Conservation (phyloP, 805 yeast genomes). For the Myxozyma neglecta region DNA sequence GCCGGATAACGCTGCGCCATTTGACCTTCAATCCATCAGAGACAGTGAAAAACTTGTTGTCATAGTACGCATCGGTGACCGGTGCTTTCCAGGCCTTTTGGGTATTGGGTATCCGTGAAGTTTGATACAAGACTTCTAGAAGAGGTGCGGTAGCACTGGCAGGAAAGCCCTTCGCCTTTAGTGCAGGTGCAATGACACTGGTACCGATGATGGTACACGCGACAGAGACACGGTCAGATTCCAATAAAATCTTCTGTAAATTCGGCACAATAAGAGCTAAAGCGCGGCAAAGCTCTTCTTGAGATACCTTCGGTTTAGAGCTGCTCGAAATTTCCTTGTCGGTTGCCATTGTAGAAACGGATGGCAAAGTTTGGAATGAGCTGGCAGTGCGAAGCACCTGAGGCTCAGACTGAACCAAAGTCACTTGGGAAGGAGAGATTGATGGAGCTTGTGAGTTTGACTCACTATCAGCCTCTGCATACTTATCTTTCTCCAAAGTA, state of each 20-base stretch:
- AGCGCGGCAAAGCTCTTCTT: conserved; percentile 50
- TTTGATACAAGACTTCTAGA: conserved; percentile 47
- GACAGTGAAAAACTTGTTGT: conserved; percentile 54
- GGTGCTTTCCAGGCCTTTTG: conserved; percentile 62
- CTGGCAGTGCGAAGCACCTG: conserved; percentile 24
- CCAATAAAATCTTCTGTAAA: conserved; percentile 50
- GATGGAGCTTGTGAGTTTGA: conserved; percentile 3
- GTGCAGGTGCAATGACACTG: conserved; percentile 54
- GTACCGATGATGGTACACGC: conserved; percentile 54
- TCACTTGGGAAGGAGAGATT: background rate
- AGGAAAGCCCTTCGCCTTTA: conserved; percentile 49
- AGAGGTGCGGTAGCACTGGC: conserved; percentile 45
- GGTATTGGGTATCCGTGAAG: conserved; percentile 41
- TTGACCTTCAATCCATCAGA: conserved; percentile 36
- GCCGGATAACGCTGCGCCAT: conserved; percentile 58
- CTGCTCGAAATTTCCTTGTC: conserved; percentile 2
- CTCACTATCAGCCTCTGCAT: conserved; percentile 6
- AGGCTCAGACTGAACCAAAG: conserved; percentile 1
- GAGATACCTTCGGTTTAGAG: conserved; percentile 34
- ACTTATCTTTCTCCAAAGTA: conserved; percentile 13
- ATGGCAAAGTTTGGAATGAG: conserved; percentile 15
- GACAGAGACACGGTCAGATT: conserved; percentile 59
- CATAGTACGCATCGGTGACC: conserved; percentile 65
- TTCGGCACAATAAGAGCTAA: conserved; percentile 46
- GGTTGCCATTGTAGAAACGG: conserved; percentile 7